These are phyloP conservation scores for Fusarium nurragi DNA, from an alignment of 2,329 filamentous ascomycete species.

Conservation along the genomic window DNA sequence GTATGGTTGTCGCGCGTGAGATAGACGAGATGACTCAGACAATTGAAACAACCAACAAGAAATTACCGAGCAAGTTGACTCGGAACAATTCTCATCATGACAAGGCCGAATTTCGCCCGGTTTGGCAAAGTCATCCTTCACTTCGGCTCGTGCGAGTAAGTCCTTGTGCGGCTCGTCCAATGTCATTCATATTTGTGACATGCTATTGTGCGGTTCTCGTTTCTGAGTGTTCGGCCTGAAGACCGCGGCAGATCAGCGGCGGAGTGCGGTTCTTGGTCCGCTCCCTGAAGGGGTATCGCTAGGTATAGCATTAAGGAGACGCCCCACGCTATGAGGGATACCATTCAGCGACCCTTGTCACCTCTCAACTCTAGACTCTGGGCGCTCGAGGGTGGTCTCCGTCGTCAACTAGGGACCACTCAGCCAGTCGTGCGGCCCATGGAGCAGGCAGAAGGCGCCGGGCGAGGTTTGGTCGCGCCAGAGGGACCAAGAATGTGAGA, in stretches of 20 bases:
- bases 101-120: neutral
- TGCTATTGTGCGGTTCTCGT: neutral
- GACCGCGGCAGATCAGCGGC: slow-evolving; percentile 31
- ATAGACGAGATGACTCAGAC: slow-evolving; percentile 42
- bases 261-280: slow-evolving; percentile 23
- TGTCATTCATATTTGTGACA: slow-evolving; percentile 4
- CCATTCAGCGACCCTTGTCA: slow-evolving; percentile 24
- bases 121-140: neutral
- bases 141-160: neutral
- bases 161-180: neutral
- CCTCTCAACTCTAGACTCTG: slow-evolving; percentile 29
- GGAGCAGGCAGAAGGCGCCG: slow-evolving; percentile 26
- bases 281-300: neutral
- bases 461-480: slow-evolving; percentile 29
- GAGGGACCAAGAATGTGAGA: slow-evolving; percentile 23
- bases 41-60: slow-evolving; percentile 16
- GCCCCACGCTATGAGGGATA: neutral
- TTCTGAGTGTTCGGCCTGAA: slow-evolving; percentile 7
- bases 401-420: slow-evolving; percentile 24
- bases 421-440: slow-evolving; percentile 30
- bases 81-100: neutral
- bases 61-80: neutral
- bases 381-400: slow-evolving; percentile 19
- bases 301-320: slow-evolving; percentile 1
- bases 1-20: slow-evolving; percentile 30